phyloP scores from a whole-genome alignment of 1,284 basidiomycete species.

The Fomitiporia mediterranea region DNA sequence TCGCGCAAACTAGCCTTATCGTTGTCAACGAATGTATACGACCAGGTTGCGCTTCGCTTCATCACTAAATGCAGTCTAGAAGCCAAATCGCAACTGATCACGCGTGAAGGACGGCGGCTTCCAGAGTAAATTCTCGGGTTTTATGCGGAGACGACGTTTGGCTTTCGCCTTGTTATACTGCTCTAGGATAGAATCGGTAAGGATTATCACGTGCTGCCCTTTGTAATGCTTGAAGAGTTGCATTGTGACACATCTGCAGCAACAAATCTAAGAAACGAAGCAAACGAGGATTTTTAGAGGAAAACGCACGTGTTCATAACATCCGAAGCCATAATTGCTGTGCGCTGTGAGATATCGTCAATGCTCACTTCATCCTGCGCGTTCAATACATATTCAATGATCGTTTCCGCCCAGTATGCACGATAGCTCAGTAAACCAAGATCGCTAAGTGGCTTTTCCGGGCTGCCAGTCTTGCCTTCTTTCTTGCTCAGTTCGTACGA shows the following conservation, averaged over 20 bases:
- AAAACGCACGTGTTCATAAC: slow-evolving; percentile 92
- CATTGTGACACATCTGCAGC: slow-evolving; percentile 79
- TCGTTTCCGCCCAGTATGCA: slow-evolving; percentile 97
- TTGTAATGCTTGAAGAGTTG: slow-evolving; percentile 97
- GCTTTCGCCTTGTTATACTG: slow-evolving; percentile 81
- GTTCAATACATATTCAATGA: slow-evolving; percentile 85
- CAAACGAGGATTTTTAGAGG: slow-evolving; percentile 14
- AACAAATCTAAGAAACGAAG: slow-evolving; percentile 15
- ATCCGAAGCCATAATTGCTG: slow-evolving; percentile 94
- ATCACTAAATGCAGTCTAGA: too few relatives aligned
- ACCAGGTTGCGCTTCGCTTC: too few relatives aligned
- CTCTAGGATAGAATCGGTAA: slow-evolving; percentile 89
- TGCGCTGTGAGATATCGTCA: slow-evolving; percentile 96
- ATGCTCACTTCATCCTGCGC: slow-evolving; percentile 81
- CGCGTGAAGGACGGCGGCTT: slow-evolving; percentile 91
- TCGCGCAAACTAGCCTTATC: background rate
- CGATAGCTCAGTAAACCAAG: slow-evolving; percentile 91
- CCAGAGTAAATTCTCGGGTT: slow-evolving; percentile 83
- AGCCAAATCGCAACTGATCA: slow-evolving; percentile 87
- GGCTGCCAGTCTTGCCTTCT: slow-evolving; percentile 92
- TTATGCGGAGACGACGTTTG: slow-evolving; percentile 80
- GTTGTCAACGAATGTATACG: too few relatives aligned
- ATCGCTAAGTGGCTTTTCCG: slow-evolving; percentile 97
- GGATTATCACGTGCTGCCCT: slow-evolving; percentile 89
- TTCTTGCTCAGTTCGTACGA: slow-evolving; percentile 97